Percentiles rank a stretch among this genome's conserved stretches.
phyloP scores from a whole-genome alignment of 176 grass and related monocot species.

The Oropetium thomaeum region DNA sequence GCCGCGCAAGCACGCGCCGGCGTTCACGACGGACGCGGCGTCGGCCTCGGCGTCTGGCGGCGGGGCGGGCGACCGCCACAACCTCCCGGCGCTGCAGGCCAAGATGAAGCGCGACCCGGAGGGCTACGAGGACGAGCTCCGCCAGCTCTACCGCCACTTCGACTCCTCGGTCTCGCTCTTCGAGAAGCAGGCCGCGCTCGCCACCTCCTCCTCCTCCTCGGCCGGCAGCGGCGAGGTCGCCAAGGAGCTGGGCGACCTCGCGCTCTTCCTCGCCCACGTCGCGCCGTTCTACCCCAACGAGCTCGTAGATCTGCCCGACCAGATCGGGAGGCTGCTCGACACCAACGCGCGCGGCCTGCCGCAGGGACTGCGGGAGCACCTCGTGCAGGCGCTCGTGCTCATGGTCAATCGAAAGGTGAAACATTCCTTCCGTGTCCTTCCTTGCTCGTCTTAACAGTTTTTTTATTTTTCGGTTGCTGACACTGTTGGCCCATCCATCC shows the following conservation, averaged over 20 bases:
- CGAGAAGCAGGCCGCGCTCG: conserved; percentile 63
- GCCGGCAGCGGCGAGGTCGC: conserved; percentile 47
- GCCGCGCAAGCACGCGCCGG: conserved; percentile 42
- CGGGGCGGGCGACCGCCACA: conserved; percentile 44
- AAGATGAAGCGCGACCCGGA: conserved; percentile 97
- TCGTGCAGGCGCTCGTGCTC: conserved; percentile 76
- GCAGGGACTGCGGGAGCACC: conserved; percentile 59
- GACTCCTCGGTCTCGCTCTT: conserved; percentile 85
- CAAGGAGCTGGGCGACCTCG: conserved; percentile 86
- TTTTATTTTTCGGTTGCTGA: no score
- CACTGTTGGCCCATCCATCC: no score
- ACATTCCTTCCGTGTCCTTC: neutral
- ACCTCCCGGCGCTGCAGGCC: conserved; percentile 67
- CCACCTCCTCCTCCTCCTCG: conserved; percentile 44
- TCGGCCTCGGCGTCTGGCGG: conserved; percentile 28
- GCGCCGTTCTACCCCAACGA: conserved; percentile 79
- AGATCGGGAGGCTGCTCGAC: conserved; percentile 61
- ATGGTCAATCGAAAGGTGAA: conserved; percentile 79
- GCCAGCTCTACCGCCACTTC: conserved; percentile 75
- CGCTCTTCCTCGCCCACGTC: conserved; percentile 81
- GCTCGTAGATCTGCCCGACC: conserved; percentile 54
- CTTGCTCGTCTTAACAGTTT: no score
- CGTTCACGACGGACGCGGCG: conserved; percentile 70
- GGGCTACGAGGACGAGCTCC: conserved; percentile 80
- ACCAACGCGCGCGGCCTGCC: conserved; percentile 61